Base-by-base conservation (phyloP, 495 filamentous ascomycete species). In the Neurospora sp. region DNA sequence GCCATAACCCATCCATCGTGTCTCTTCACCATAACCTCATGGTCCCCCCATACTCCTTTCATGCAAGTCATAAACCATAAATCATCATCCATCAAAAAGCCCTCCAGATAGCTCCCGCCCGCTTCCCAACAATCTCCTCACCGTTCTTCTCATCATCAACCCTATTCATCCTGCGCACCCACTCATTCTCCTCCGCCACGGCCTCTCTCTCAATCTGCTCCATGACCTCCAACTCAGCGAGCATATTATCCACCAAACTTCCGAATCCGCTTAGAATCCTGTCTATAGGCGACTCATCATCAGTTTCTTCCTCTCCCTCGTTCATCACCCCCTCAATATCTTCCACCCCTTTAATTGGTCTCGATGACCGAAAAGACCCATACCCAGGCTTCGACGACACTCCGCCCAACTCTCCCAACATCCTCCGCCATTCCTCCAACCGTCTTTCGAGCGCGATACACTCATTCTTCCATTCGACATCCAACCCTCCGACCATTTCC, bases 131-230 rank as follows among this genome's bases (percentile, higher is more conserved):
- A 5, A 12, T 27, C 14, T 40, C 16, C 3, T 69, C 72, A 16
- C 4, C 62, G 11, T 18, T 40, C 12, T 44, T 62, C 35, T 66
- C 44, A 44, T 48, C 79, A 12, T 78, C 76, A 23, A 77, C 79
- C 35, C 81, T 73, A 73, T 86, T 87, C 80, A 86, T 84, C 66
- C 62, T 72, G 74, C 77, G 79, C 69, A 88, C 84, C 87, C 87
- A 89, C 31, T 75, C 76, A 39, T 79, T 79, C 78, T 89, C 87
- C 23, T 79, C 77, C 16, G 74, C 74, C 44, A 82, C 76, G 7
- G 81, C 83, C 71, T 86, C 85, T 37, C 76, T 74, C 77, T 88
- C 84, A 41, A 88, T 84, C 74, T 79, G 75, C 69, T 79, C 80
- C 87, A 89, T 88, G 11, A 82, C 39, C 4, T 73, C 73, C 59